Evolutionary conservation across 2,329 filamentous ascomycete species (phyloP), one percentile per base, ranked within the genome.

Genomic region (Ophiosphaerella korrae): DNA sequence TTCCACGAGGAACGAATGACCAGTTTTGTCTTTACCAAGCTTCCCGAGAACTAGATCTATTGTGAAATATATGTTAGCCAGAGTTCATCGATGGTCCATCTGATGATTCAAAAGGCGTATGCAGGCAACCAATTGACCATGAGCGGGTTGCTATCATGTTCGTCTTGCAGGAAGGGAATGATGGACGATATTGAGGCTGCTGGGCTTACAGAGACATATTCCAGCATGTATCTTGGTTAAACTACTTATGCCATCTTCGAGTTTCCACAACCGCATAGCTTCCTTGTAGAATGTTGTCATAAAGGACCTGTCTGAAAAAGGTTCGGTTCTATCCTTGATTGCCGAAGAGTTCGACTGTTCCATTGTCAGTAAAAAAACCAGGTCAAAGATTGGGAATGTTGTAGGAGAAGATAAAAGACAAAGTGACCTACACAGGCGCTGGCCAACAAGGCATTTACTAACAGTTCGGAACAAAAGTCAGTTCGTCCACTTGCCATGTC

Each of bases 391-490:
- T 13, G 7, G 7, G 24, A 13, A 26, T 29, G 6, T 29, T 29
- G 5, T n/a, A n/a, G 6, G 39, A 11, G 11, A 16, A 2, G 3
- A 23, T 31, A 11, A 29, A 5, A 23, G 5, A 23, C 6, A 13
- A 29, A 5, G 18, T 4, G 18, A 66, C 67, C 52, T 58, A 71
- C 68, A 50, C 64, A 60, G 44, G 64, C 68, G 24, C 61, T 63
- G 40, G 63, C 65, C n/a, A 71, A 48, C 12, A 71, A 16, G 11
- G 61, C 59, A 45, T 71, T 69, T 7, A 71, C 64, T 7, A 71
- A 57, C 12, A 71, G 55, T 21, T 61, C 49, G 5, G 68, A 71
- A 42, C 68, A 71, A 38, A 68, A 71, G 31, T 64, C 59, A 6
- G 47, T 56, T 16, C 57, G 47, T 0, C 63, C 55, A 45, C 37